Conservation (phyloP, 2,329 filamentous ascomycete species). For the Teratosphaeria pseudoeucalypti region DNA sequence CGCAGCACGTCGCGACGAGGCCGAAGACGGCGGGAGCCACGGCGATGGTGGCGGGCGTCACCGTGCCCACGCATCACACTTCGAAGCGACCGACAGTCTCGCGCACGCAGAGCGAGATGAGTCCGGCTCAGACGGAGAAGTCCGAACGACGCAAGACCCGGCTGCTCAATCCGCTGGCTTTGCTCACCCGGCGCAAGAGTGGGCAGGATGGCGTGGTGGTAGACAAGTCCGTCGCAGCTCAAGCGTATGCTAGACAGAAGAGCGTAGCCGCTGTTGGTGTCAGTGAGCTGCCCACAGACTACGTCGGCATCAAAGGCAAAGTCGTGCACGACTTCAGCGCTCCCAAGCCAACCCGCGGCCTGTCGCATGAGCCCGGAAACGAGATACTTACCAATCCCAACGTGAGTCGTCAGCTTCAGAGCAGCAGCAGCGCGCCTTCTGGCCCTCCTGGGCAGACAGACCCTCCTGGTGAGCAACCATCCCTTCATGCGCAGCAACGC, state of each 20-base stretch:
- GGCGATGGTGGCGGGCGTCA: slow-evolving; percentile 25
- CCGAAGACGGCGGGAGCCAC: slow-evolving; percentile 20
- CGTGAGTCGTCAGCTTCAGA: not conserved
- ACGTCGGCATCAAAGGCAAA: slow-evolving; percentile 52
- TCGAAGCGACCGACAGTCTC: slow-evolving; percentile 4
- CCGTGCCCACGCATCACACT: slow-evolving; percentile 25
- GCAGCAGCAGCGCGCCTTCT: not conserved
- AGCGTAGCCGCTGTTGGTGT: slow-evolving; percentile 43
- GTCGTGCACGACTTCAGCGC: slow-evolving; percentile 57
- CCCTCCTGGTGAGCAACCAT: not conserved
- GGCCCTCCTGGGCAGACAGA: not conserved
- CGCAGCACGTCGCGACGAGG: slow-evolving; percentile 23
- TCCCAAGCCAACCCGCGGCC: slow-evolving; percentile 24
- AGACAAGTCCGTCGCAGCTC: slow-evolving; percentile 21
- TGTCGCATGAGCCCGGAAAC: slow-evolving; percentile 22
- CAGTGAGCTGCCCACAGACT: slow-evolving; percentile 45
- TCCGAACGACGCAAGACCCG: slow-evolving; percentile 29
- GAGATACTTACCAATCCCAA: not conserved
- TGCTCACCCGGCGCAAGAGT: slow-evolving; percentile 48
- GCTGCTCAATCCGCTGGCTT: slow-evolving; percentile 50
- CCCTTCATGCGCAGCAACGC: not conserved
- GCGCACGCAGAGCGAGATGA: not conserved
- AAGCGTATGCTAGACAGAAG: slow-evolving; percentile 36
- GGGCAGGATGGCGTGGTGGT: slow-evolving; percentile 23
- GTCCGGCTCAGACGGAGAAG: not conserved